Evolutionary conservation across 495 filamentous ascomycete species (phyloP), one percentile per base, ranked within the genome.

Genomic region (Penicillium dipodomyicola): DNA sequence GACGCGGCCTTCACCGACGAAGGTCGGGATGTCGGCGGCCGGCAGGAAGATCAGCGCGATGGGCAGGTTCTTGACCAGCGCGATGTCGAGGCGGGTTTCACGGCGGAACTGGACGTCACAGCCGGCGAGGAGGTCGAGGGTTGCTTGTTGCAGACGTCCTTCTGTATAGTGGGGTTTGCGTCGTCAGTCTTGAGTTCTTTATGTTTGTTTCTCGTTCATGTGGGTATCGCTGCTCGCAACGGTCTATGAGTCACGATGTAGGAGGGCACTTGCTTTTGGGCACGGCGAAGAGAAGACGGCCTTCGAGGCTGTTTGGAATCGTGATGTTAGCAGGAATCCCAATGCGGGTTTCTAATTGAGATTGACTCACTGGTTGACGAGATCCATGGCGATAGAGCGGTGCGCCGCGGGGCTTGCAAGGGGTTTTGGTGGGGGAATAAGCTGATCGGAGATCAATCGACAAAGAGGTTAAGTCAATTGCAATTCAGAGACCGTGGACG

Each of bases 1-100:
- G 14, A 97, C 94, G 49, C 87, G 84, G 29, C 94, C 94, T 70
- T 97, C 92, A 27, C 92, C 94, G 42, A 98, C 91, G 62, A 97
- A 97, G 51, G 89, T 93, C 25, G 94, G 95, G 67, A 98, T 98
- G 71, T 97, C 94, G 52, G 90, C 92, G 33, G 91, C 94, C 23
- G 94, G 94, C 37, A 98, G 90, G 81, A 98, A 98, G 72, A 98
- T 84, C 58, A 98, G 89, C 12, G 93, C 95, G 57, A 98, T 90
- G 30, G 89, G 90, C 32, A 92, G 84, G 75, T 97, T 97, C 78
- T 94, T 89, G 68, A 96, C 92, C 20, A 97, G 84, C 14, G 94
- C 94, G 72, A 97, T 96, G 72, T 98, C 94, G 58, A 96, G 87
- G 48, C 94, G 89, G 70, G 84, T 88, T 77, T 95, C 90, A 69